Conservation (phyloP, 441 rosid genomes). For the Aleurites moluccanus region DNA sequence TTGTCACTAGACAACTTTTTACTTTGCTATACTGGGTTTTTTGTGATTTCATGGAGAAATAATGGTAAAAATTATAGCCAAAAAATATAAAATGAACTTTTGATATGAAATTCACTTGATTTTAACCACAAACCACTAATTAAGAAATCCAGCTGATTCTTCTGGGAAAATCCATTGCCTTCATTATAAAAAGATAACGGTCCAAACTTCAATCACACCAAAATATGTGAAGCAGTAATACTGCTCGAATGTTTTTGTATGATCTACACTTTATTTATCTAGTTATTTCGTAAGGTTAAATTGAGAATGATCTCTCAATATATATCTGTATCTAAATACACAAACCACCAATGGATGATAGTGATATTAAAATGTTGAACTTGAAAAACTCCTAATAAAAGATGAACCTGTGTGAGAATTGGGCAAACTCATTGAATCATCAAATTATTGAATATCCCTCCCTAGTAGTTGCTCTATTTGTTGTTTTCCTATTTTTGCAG, state of each 20-base stretch:
- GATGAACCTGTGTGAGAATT: too few species aligned
- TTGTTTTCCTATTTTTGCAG: background rate
- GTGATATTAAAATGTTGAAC: too few species aligned
- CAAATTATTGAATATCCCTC: too few species aligned
- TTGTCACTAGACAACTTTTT: background rate
- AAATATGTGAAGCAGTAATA: background rate
- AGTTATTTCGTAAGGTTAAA: background rate
- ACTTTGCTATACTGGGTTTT: background rate
- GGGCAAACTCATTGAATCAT: too few species aligned
- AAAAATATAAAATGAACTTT: too few species aligned
- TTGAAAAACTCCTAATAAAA: too few species aligned
- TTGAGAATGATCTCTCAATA: background rate
- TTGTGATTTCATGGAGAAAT: background rate
- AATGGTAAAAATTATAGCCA: too few species aligned
- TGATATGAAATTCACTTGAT: too few species aligned
- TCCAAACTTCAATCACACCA: background rate
- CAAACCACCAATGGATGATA: too few species aligned
- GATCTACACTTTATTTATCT: background rate
- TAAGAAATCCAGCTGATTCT: background rate
- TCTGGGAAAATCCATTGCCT: background rate
- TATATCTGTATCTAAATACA: too few species aligned
- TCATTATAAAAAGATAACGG: background rate
- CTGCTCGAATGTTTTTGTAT: background rate
- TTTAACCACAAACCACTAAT: background rate
- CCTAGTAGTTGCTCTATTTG: background rate